These are phyloP conservation scores for Salix suchowensis DNA, from an alignment of 345 rosid species.

Conservation along the genomic window DNA sequence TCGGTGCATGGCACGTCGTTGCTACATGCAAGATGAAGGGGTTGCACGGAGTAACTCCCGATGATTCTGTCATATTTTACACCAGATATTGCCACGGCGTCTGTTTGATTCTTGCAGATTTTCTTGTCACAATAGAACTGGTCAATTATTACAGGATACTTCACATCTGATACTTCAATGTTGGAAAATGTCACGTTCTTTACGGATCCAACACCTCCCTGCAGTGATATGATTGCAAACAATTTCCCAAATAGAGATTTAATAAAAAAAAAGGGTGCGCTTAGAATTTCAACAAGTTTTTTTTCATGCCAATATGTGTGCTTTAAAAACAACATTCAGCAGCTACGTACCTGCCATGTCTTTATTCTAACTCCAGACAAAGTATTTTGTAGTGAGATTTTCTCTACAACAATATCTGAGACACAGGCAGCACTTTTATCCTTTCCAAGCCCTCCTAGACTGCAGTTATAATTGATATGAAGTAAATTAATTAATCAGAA, in stretches of 20 bases:
- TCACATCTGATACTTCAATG: conserved; percentile 63
- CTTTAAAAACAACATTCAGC: neutral
- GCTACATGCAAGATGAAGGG: conserved; percentile 75
- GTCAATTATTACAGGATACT: conserved; percentile 71
- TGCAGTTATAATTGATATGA: conserved; percentile 17
- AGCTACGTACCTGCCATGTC: conserved; percentile 73
- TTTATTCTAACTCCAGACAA: conserved; percentile 74
- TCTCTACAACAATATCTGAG: conserved; percentile 57
- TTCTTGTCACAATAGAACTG: conserved; percentile 84
- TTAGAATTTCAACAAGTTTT: neutral
- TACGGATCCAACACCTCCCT: conserved; percentile 77
- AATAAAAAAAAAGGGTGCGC: neutral
- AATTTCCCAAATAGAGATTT: neutral
- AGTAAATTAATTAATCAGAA: neutral
- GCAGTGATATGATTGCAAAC: neutral
- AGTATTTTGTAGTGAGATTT: conserved; percentile 48
- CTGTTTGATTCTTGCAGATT: conserved; percentile 66
- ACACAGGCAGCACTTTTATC: conserved; percentile 70
- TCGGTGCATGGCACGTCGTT: conserved; percentile 59
- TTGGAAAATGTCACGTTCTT: conserved; percentile 71
- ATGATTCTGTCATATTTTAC: conserved; percentile 52
- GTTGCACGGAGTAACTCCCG: conserved; percentile 63
- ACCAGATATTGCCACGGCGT: conserved; percentile 65
- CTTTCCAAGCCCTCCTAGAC: conserved; percentile 77
- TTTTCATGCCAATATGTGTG: neutral